Conservation (phyloP, 495 filamentous ascomycete genomes). For the Peziza echinospora region DNA sequence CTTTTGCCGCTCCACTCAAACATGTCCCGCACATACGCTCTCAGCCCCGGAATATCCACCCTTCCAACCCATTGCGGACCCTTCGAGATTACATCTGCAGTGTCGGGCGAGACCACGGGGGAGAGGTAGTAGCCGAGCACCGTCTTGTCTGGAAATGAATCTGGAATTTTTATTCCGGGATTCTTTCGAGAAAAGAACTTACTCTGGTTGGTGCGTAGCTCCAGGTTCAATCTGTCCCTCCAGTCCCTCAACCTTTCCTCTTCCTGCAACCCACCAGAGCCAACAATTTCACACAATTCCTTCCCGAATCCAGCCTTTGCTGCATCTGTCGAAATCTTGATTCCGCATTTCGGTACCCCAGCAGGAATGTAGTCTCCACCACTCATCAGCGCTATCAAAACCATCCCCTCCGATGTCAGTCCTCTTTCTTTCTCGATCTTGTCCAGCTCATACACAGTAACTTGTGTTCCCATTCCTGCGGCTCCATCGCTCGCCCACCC, state of each 20-base stretch:
- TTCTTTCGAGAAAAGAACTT: conserved; percentile 59
- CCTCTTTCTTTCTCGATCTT: conserved; percentile 31
- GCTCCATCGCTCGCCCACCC: conserved; percentile 52
- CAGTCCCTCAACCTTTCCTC: conserved; percentile 40
- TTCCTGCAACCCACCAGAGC: conserved; percentile 18
- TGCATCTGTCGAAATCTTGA: conserved; percentile 72
- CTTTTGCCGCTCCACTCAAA: conserved; percentile 67
- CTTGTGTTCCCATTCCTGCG: conserved; percentile 49
- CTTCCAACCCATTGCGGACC: conserved; percentile 36
- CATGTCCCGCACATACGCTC: conserved; percentile 49
- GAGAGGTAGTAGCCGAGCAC: conserved; percentile 71
- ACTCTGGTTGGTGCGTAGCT: conserved; percentile 70
- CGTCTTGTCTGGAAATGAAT: conserved; percentile 54
- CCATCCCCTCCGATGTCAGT: conserved; percentile 72
- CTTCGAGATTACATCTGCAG: no score
- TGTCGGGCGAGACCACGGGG: no score
- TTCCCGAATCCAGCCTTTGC: conserved; percentile 72
- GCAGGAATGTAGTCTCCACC: conserved; percentile 88
- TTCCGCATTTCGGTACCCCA: conserved; percentile 69
- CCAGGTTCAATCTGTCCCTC: conserved; percentile 50
- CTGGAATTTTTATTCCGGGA: conserved; percentile 50
- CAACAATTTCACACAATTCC: conserved; percentile 41
- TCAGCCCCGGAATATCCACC: conserved; percentile 45
- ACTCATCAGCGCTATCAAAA: conserved; percentile 83
- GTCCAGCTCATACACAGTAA: conserved; percentile 48